Evolutionary conservation across 2,329 filamentous ascomycete genomes (phyloP), one percentile per base, ranked within the genome.

Genomic region (Neonectria faginata): DNA sequence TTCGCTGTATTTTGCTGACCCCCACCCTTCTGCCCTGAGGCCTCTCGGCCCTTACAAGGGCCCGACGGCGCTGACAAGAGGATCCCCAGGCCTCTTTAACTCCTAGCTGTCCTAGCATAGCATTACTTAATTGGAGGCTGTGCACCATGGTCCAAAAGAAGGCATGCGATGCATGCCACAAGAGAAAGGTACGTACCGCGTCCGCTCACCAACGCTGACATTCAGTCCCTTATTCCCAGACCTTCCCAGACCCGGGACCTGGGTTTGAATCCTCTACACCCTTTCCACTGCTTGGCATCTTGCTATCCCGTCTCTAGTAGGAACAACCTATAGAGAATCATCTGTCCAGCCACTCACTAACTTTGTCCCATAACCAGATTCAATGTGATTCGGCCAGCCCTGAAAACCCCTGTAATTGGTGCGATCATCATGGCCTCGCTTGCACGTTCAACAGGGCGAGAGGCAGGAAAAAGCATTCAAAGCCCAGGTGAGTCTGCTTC

Each of bases 121-220:
- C n/a, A n/a, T 50, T 50, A 50, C 47, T 50, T 50, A 50, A 50
- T 50, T 27, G 47, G 47, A 27, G 47, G 6, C 27, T 50, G 16
- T 14, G 16, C 27, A 33, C 47, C 47, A 50, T 51, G 29, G 27
- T 33, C 5, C 16, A 22, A 51, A 51, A 33, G 29, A 42, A 42
- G 39, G 54, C 60, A 5, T 62, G 60, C 57, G 60, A 62, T 27
- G 25, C 52, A n/a, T 62, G 60, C 41, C 52, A 53, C 54, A 62
- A 62, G 47, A 62, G 60, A 62, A 62, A 62, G 47, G 60, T 44
- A 57, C 11, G 16, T 53, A 48, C 31, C 22, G 1, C 3, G 39
- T 42, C 39, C 39, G 5, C n/a, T 42, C 16, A 18, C 39, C 3
- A 4, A 41, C 16, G 16, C n/a, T 36, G 31, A 11, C 31, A n/a